phyloP scores from a whole-genome alignment of 2,329 filamentous ascomycete genomes.

The Paecilomyces niveus region DNA sequence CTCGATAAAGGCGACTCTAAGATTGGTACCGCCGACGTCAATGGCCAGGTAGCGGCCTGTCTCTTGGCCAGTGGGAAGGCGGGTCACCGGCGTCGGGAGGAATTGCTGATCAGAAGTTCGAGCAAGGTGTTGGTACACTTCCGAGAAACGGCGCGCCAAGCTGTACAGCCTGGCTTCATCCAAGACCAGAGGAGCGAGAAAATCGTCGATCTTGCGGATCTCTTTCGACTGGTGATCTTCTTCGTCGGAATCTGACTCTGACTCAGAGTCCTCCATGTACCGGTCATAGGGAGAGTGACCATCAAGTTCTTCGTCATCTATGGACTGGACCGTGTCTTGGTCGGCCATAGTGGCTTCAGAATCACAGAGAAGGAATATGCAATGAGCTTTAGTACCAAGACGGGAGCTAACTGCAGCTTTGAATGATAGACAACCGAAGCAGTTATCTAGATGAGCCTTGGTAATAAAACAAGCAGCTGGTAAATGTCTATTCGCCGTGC shows the following conservation, averaged over 20 bases:
- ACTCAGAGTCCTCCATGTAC: conserved; percentile 24
- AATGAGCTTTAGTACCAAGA: neutral
- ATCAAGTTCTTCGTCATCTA: conserved; percentile 3
- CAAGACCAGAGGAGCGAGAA: conserved; percentile 33
- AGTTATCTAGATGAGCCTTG: no score
- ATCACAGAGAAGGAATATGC: neutral
- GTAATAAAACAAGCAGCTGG: neutral
- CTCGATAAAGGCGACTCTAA: conserved; percentile 51
- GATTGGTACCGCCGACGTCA: conserved; percentile 51
- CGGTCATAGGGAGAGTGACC: neutral
- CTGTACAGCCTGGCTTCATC: conserved; percentile 38
- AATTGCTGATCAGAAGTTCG: conserved; percentile 41
- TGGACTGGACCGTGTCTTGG: neutral
- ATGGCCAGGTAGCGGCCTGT: conserved; percentile 50
- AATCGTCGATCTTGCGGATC: conserved; percentile 31
- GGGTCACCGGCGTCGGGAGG: conserved; percentile 40
- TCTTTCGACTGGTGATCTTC: conserved; percentile 24
- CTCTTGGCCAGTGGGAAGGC: conserved; percentile 44
- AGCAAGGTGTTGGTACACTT: conserved; percentile 38
- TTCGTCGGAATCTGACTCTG: conserved; percentile 17
- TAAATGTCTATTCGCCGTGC: neutral
- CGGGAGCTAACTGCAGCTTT: neutral
- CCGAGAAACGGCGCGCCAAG: conserved; percentile 39
- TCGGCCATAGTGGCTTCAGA: neutral
- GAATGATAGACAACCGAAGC: neutral